These are phyloP conservation scores for Tylopilus orsonianus DNA, from an alignment of 1,284 basidiomycete species.

Conservation along the genomic window DNA sequence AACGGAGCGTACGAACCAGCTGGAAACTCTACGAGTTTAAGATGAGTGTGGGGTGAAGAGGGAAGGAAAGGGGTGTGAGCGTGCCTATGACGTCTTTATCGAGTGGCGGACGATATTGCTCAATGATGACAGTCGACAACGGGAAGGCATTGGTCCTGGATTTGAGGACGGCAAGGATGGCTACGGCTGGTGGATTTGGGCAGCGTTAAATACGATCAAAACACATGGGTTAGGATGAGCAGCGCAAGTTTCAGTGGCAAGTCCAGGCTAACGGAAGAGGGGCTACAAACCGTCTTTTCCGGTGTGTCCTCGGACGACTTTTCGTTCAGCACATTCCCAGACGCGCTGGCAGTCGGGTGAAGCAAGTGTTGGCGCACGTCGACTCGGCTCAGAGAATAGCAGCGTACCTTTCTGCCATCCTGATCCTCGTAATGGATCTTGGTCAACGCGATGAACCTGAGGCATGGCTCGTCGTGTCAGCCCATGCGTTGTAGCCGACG, in stretches of 20 bases:
- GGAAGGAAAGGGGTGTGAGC: constrained; percentile 13
- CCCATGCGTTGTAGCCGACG: not conserved
- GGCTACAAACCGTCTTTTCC: constrained; percentile 72
- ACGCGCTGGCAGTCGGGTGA: constrained; percentile 48
- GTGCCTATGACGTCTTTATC: constrained; percentile 72
- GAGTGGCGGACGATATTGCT: constrained; percentile 85
- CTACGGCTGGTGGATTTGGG: constrained; percentile 64
- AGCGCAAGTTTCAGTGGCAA: not conserved
- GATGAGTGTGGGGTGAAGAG: too few species aligned
- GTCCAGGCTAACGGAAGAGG: not conserved
- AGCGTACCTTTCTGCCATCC: constrained; percentile 64
- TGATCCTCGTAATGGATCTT: constrained; percentile 75
- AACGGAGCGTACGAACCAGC: constrained; percentile 59
- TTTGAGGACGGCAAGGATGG: constrained; percentile 77
- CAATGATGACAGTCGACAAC: constrained; percentile 78
- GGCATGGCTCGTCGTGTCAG: not conserved
- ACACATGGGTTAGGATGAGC: too few species aligned
- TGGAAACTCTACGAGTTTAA: constrained; percentile 63
- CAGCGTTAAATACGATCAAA: too few species aligned
- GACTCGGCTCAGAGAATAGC: not conserved
- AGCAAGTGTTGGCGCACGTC: not conserved
- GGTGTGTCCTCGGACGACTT: constrained; percentile 71
- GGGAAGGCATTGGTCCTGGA: constrained; percentile 69
- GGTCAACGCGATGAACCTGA: constrained; percentile 74
- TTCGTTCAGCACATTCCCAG: constrained; percentile 87